Evolutionary conservation across 2,329 filamentous ascomycete genomes (phyloP), one percentile per base, ranked within the genome.

Genomic region (Lojkania enalia): DNA sequence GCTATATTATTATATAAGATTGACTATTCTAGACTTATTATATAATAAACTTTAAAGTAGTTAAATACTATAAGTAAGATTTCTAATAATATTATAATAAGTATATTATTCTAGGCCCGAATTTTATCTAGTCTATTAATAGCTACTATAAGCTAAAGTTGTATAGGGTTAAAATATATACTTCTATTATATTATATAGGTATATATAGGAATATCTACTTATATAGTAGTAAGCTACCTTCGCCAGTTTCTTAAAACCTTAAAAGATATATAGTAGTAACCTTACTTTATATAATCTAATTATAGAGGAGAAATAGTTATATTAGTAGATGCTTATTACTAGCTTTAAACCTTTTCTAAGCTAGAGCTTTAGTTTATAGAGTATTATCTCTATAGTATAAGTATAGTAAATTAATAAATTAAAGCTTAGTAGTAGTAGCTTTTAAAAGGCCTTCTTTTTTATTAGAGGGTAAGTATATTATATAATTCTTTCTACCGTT

Each of bases 401-500:
- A 39, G 37, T 30, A 39, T 18, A 16, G 21, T 20, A 27, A 39
- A 30, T 18, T 20, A 39, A 18, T 6, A 13, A 39, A 30, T 39
- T 39, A 30, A 39, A 19, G 20, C 16, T 16, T 39, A 20, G 19
- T 39, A 20, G 19, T 16, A 29, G 6, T 13, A 39, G 37, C 37
- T 39, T 16, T 39, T 13, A 30, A 39, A 30, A 39, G 35, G 35
- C 9, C 20, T 38, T 13, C 19, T 38, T 11, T 38, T 7, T 13
- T n/a, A 18, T 6, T 38, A 18, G 35, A 6, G 35, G 19, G 35
- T 38, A 38, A 20, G 35, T 33, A n/a, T 38, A 38, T 38, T 18
- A 19, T 38, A 38, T 18, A 18, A 38, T 6, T 19, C 13, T 19
- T 20, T 20, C 9, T 11, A 15, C 16, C 12, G 9, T 11, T 29